Percentiles rank a stretch among this genome's conserved stretches.
Conservation (phyloP, 345 rosid genomes). For the Eucalyptus erythrocorys region DNA sequence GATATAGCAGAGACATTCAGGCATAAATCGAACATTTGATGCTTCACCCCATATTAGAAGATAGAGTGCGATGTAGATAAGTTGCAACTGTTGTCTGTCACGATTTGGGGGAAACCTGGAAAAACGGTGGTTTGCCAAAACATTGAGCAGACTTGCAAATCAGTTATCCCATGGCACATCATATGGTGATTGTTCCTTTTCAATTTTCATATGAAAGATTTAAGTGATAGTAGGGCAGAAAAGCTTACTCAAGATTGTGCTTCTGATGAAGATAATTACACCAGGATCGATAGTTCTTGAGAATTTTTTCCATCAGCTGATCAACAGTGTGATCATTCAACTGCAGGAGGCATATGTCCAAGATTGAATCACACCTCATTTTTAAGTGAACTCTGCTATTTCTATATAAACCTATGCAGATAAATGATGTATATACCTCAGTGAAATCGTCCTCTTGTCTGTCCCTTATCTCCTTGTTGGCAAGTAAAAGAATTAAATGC, state of each 20-base stretch:
- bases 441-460: constrained; percentile 21
- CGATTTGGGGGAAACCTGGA: constrained; percentile 38
- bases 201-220: neutral
- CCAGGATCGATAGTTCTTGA: constrained; percentile 93
- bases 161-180: neutral
- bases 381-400: neutral
- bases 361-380: neutral
- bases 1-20: constrained; percentile 98
- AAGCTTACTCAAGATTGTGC: constrained; percentile 35
- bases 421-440: constrained; percentile 13
- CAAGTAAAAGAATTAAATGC: constrained; percentile 83
- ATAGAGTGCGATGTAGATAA: constrained; percentile 75
- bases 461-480: constrained; percentile 65
- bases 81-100: constrained; percentile 49
- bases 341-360: constrained; percentile 40
- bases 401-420: neutral
- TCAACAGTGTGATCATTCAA: constrained; percentile 30
- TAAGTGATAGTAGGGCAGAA: neutral
- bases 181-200: neutral
- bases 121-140: neutral
- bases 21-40: constrained; percentile 97
- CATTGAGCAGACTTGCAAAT: neutral
- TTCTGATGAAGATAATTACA: constrained; percentile 62
- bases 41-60: constrained; percentile 99
- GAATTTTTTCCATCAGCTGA: constrained; percentile 42